Evolutionary conservation across 495 filamentous ascomycete genomes (phyloP).

Genomic region (Podospora pseudoanserina): DNA sequence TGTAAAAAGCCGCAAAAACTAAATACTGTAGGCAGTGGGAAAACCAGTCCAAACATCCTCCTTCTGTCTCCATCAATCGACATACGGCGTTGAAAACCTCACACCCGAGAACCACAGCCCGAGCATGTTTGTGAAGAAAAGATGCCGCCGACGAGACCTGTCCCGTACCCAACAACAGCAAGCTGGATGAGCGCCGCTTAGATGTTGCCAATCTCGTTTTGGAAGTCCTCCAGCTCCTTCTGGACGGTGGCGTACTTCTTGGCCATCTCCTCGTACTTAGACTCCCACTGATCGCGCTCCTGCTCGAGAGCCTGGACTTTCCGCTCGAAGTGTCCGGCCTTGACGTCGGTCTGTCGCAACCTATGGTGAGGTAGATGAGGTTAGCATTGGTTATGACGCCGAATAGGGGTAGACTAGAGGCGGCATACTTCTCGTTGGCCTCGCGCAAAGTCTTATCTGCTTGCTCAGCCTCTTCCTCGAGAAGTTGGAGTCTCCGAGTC

Average conservation of each 20-base stretch:
- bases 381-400: neutral
- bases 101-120: conserved; percentile 10
- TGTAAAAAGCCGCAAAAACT: conserved; percentile 6
- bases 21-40: conserved; percentile 13
- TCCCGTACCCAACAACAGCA: conserved; percentile 1
- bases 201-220: conserved; percentile 84
- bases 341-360: conserved; percentile 97
- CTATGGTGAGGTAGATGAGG: conserved; percentile 41
- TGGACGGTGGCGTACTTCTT: conserved; percentile 80
- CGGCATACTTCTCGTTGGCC: conserved; percentile 88
- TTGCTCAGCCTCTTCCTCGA: conserved; percentile 96
- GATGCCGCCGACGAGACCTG: conserved; percentile 10
- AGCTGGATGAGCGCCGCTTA: conserved; percentile 42
- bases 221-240: conserved; percentile 89
- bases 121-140: conserved; percentile 4
- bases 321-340: conserved; percentile 98
- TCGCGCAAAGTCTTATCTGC: conserved; percentile 91
- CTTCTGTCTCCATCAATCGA: conserved; percentile 7
- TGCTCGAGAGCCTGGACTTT: conserved; percentile 95
- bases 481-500: conserved; percentile 84
- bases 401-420: too few species aligned
- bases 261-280: conserved; percentile 92
- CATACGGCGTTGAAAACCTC: conserved; percentile 3
- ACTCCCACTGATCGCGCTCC: conserved; percentile 86
- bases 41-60: conserved; percentile 8